Base-by-base conservation (phyloP, 306 rosid species). In the Lathyrus tuberosus region DNA sequence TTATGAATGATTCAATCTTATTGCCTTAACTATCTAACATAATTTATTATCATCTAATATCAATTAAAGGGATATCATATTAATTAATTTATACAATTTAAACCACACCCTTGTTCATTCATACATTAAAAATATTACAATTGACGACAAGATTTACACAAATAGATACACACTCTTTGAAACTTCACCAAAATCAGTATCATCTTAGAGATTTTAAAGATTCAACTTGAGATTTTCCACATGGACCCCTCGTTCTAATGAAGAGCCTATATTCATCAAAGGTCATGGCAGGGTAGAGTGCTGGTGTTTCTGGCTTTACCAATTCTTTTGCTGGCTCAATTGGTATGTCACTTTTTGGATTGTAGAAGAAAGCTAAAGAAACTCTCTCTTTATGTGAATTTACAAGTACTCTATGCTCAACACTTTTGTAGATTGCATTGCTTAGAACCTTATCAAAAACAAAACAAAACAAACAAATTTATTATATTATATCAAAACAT, bases 291-390 rank as follows among this genome's bases (percentile, higher is more conserved):
- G 67, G 42, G 43, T 90, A 93, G 1, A 90, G 71, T 5, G 96
- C 67, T 2, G 96, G 93, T 18, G 24, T 83, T 0, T 86, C 85
- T 3, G 64, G 65, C 2, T 84, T 78, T n/a, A 93, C 82, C 5
- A 93, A 74, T 76, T 81, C 96, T 37, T 79, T 85, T n/a, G 73
- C 82, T 18, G 98, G 96, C 51, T 68, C 93, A 0, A 93, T 86
- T 2, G 88, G 90, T 41, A 88, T 86, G 69, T 90, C 81, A 42
- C 98, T 85, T 76, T 86, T 90, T 0, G 98, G 98, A 58, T 93
- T 93, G 92, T 90, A 93, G 76, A 93, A 93, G 90, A 93, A 93
- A 4, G 98, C 98, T 5, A 93, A 63, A 0, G 98, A 93, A 4
- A 93, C 75, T 11, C 98, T 75, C 54, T 93, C 98, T 51, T 82